These are phyloP conservation scores for Raffaelea ambrosiae DNA, from an alignment of 2,329 filamentous ascomycete genomes.

Conservation along the genomic window DNA sequence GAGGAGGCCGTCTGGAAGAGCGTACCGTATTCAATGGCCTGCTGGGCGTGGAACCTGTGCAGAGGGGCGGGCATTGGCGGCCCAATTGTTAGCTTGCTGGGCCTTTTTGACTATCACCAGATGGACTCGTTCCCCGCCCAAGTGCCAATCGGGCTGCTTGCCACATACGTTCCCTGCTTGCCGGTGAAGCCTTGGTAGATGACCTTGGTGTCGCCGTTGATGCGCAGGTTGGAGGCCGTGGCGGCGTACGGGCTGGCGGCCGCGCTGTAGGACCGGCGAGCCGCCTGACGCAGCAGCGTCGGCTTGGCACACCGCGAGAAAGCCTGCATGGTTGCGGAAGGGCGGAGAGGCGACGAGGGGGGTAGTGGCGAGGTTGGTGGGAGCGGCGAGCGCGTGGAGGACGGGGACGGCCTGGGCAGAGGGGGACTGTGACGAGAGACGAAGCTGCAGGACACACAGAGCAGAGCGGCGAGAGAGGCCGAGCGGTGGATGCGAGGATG, in stretches of 20 bases:
- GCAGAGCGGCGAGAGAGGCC: no score
- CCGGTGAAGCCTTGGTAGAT: conserved; percentile 97
- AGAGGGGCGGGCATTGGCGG: not conserved
- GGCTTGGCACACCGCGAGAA: conserved; percentile 63
- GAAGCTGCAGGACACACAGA: no score
- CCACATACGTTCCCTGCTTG: conserved; percentile 83
- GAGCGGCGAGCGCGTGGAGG: not conserved
- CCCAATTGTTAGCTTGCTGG: no score
- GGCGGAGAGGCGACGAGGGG: conserved; percentile 3
- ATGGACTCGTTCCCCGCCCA: not conserved
- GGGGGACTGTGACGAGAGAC: no score
- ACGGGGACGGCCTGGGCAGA: no score
- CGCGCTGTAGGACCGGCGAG: conserved; percentile 68
- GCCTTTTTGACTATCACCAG: not conserved
- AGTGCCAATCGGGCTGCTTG: not conserved
- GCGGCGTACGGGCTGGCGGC: conserved; percentile 59
- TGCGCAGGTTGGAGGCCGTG: conserved; percentile 79
- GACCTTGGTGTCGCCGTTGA: conserved; percentile 89
- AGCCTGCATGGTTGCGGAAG: conserved; percentile 61
- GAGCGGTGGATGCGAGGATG: no score
- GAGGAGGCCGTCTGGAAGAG: conserved; percentile 8
- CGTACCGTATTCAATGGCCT: conserved; percentile 96
- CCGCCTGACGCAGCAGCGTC: conserved; percentile 56
- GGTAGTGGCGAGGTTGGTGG: no score
- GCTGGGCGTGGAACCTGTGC: conserved; percentile 84